These are phyloP conservation scores for Corymbia citriodora DNA, from an alignment of 441 rosid species.

Conservation along the genomic window DNA sequence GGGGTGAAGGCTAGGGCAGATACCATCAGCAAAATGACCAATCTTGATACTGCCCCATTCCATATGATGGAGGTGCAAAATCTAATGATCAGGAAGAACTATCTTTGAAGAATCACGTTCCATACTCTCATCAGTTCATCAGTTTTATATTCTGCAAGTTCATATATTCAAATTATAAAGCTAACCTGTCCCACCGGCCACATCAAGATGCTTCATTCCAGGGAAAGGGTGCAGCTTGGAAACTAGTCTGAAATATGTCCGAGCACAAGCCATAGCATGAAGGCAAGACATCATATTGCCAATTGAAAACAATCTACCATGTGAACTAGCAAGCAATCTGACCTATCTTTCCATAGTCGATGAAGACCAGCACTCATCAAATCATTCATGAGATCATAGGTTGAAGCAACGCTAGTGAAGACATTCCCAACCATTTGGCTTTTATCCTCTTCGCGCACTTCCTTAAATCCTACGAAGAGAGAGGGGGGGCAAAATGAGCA, in stretches of 20 bases:
- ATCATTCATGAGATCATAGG: constrained; percentile 97
- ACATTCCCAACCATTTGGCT: constrained; percentile 79
- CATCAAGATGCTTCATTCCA: constrained; percentile 98
- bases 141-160: background rate
- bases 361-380: constrained; percentile 93
- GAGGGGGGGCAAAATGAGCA: background rate
- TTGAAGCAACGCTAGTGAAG: constrained; percentile 83
- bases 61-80: background rate
- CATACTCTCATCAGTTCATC: background rate
- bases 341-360: constrained; percentile 98
- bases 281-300: background rate
- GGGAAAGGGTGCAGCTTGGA: constrained; percentile 82
- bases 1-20: background rate
- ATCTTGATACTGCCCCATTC: background rate
- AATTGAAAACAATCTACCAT: background rate
- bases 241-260: constrained; percentile 50
- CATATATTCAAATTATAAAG: background rate
- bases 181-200: constrained; percentile 96
- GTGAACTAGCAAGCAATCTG: background rate
- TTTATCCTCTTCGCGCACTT: constrained; percentile 81
- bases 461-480: constrained; percentile 65
- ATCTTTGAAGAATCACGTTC: background rate
- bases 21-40: background rate
- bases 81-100: background rate
- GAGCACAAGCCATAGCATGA: background rate